Evolutionary conservation across 176 grass and related monocot genomes (phyloP).

Genomic region (Saccharum officinarum): DNA sequence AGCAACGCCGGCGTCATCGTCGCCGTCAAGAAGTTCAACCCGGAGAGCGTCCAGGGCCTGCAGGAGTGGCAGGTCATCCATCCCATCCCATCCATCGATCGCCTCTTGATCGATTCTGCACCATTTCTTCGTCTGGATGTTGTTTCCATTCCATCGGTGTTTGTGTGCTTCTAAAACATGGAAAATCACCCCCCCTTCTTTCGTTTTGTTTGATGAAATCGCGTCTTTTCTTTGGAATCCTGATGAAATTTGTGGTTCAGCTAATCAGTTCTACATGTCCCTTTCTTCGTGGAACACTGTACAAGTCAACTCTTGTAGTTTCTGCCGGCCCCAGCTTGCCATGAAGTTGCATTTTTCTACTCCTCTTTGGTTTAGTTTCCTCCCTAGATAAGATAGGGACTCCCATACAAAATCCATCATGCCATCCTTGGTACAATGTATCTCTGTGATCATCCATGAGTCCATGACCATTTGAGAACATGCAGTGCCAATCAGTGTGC

Average conservation of each 20-base stretch:
- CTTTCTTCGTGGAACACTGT: neutral
- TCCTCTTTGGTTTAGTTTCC: neutral
- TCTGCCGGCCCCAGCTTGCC: neutral
- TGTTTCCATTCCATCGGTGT: neutral
- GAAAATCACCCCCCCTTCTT: neutral
- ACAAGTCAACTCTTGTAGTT: constrained; percentile 12
- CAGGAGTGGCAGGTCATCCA: constrained; percentile 71
- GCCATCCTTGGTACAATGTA: neutral
- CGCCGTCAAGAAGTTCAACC: constrained; percentile 88
- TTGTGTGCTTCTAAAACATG: neutral
- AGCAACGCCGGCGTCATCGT: constrained; percentile 59
- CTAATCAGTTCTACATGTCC: neutral
- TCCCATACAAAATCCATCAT: neutral
- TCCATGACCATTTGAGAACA: neutral
- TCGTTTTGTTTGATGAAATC: neutral
- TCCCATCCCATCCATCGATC: neutral
- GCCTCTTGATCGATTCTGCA: neutral
- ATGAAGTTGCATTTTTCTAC: neutral
- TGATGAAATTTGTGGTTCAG: neutral
- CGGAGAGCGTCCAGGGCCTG: constrained; percentile 73
- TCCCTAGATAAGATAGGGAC: neutral
- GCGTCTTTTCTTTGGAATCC: neutral
- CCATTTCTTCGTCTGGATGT: neutral
- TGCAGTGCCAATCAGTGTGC: constrained; percentile 5
- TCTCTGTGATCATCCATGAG: neutral